Percentiles rank a stretch among this genome's conserved stretches.
These are phyloP conservation scores for Aspergillus pseudoterreus DNA, from an alignment of 2,329 filamentous ascomycete genomes.

Conservation along the genomic window DNA sequence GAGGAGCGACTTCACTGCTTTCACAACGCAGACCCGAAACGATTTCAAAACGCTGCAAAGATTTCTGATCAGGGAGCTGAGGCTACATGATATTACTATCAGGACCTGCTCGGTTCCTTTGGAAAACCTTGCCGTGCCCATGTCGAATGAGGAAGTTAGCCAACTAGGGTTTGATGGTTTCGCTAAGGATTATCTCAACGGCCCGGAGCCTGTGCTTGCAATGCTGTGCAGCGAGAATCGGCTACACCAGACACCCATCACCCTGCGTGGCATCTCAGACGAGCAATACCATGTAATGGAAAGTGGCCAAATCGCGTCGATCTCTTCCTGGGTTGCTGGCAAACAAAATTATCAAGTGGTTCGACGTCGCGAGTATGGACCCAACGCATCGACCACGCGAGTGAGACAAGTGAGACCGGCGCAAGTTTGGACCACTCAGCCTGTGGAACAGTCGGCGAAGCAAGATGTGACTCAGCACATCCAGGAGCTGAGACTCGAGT, in stretches of 20 bases:
- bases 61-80: constrained; percentile 60
- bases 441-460: constrained; percentile 61
- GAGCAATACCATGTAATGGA: constrained; percentile 66
- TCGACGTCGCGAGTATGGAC: constrained; percentile 76
- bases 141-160: constrained; percentile 54
- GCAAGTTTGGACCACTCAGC: constrained; percentile 70
- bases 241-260: constrained; percentile 66
- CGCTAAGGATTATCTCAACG: constrained; percentile 72
- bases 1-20: constrained; percentile 52
- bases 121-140: constrained; percentile 52
- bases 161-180: constrained; percentile 71
- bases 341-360: constrained; percentile 61
- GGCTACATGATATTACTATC: constrained; percentile 67
- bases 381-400: constrained; percentile 65
- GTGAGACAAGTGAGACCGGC: constrained; percentile 61
- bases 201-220: constrained; percentile 76
- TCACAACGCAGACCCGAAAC: constrained; percentile 71
- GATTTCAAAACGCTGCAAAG: constrained; percentile 73
- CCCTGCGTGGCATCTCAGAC: constrained; percentile 60
- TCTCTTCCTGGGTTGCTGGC: constrained; percentile 69
- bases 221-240: constrained; percentile 77
- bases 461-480: constrained; percentile 55
- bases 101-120: constrained; percentile 59
- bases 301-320: constrained; percentile 54
- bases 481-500: constrained; percentile 38